A percentile compares a stretch with the other conserved stretches of the same genome.
Evolutionary conservation across 805 yeast genomes (phyloP).

Genomic region (Candida xiaguanensis): DNA sequence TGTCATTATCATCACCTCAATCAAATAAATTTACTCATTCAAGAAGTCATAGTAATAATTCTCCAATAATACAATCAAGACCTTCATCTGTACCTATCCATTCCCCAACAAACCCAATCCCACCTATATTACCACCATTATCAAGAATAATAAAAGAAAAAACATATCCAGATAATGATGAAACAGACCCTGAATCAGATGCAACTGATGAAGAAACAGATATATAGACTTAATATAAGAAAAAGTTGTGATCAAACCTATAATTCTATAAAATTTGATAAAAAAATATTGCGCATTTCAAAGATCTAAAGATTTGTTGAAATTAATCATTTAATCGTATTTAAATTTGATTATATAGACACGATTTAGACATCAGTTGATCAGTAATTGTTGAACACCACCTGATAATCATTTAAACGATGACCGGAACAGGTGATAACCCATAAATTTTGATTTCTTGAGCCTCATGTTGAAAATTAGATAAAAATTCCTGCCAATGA

Average conservation of each 20-base stretch:
- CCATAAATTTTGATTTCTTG: too few relatives aligned
- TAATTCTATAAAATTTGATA: too few relatives aligned
- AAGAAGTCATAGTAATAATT: conserved; percentile 24
- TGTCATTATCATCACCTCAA: conserved; percentile 54
- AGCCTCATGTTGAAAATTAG: too few relatives aligned
- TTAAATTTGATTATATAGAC: too few relatives aligned
- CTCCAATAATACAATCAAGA: conserved; percentile 24
- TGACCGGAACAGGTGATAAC: too few relatives aligned
- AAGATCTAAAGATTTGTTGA: too few relatives aligned
- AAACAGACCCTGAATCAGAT: conserved; percentile 30
- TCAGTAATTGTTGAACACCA: too few relatives aligned
- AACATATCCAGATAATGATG: conserved; percentile 25
- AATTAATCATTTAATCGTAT: too few relatives aligned
- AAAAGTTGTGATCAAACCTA: too few relatives aligned
- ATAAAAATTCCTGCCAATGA: conserved; percentile 3
- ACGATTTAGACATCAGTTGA: too few relatives aligned
- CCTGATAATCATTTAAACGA: too few relatives aligned
- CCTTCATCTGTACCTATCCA: conserved; percentile 20
- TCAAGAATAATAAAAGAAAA: conserved; percentile 14
- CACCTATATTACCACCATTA: conserved; percentile 27
- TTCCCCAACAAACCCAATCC: conserved; percentile 9
- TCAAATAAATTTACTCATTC: conserved; percentile 25
- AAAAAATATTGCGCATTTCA: not conserved
- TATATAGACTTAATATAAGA: not conserved
- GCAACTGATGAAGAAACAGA: conserved; percentile 20